phyloP scores from a whole-genome alignment of 2,329 filamentous ascomycete species.

The Fonsecaea pedrosoi region DNA sequence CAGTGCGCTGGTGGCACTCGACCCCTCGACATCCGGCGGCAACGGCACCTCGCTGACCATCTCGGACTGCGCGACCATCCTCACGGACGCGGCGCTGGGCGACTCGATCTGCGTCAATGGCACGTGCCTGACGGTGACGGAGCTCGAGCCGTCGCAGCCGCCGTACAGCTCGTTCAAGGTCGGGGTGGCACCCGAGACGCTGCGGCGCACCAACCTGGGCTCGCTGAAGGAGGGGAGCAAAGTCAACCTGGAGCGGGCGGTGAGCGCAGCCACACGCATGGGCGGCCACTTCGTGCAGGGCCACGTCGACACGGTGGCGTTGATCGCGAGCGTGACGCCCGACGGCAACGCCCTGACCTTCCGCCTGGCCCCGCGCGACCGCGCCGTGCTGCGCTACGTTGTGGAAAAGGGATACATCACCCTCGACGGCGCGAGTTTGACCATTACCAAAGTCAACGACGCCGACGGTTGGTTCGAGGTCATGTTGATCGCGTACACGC shows the following conservation, averaged over 20 bases:
- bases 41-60: constrained; percentile 93
- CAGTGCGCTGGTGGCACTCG: constrained; percentile 78
- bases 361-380: constrained; percentile 69
- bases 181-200: constrained; percentile 91
- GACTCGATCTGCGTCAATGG: constrained; percentile 97
- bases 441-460: constrained; percentile 85
- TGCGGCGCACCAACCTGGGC: constrained; percentile 95
- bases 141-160: constrained; percentile 57
- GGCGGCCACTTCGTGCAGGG: constrained; percentile 98
- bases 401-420: constrained; percentile 97
- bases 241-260: constrained; percentile 94
- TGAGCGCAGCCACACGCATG: constrained; percentile 91
- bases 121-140: constrained; percentile 91
- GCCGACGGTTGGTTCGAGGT: constrained; percentile 83
- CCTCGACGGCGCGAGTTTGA: constrained; percentile 92
- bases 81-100: constrained; percentile 81
- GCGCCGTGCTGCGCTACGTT: constrained; percentile 77
- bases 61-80: constrained; percentile 74
- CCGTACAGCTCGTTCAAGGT: constrained; percentile 71
- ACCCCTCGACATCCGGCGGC: constrained; percentile 71
- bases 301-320: constrained; percentile 89
- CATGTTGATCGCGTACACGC: constrained; percentile 97
- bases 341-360: constrained; percentile 93
- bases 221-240: constrained; percentile 67
- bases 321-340: constrained; percentile 72